Evolutionary conservation across 257 asterid species (phyloP).

Genomic region (Euphrasia confusa): DNA sequence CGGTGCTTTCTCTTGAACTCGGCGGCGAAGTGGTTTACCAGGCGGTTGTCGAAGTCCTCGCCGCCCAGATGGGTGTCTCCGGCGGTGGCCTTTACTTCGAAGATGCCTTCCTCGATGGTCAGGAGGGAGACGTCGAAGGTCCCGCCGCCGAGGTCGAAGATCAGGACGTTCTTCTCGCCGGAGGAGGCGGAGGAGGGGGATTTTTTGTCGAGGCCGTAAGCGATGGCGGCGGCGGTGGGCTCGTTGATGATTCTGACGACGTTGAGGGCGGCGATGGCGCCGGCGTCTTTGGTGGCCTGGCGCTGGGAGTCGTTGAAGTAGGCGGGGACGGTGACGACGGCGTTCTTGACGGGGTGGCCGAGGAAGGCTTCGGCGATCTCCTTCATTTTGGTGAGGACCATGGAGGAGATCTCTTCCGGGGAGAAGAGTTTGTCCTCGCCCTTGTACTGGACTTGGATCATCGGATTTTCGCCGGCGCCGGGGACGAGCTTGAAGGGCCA

Average conservation of each 20-base stretch:
- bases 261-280: slow-evolving; percentile 33
- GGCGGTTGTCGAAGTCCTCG: slow-evolving; percentile 36
- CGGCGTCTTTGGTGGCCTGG: slow-evolving; percentile 43
- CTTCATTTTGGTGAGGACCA: slow-evolving; percentile 38
- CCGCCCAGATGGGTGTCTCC: slow-evolving; percentile 44
- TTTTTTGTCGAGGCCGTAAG: slow-evolving; percentile 38
- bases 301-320: slow-evolving; percentile 44
- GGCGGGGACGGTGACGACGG: slow-evolving; percentile 40
- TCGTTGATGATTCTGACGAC: slow-evolving; percentile 39
- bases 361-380: slow-evolving; percentile 37
- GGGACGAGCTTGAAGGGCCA: slow-evolving; percentile 43
- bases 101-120: slow-evolving; percentile 40
- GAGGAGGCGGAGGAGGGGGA: not conserved
- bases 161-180: slow-evolving; percentile 37
- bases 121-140: slow-evolving; percentile 36
- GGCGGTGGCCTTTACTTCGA: slow-evolving; percentile 37
- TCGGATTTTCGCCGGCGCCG: slow-evolving; percentile 38
- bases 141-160: slow-evolving; percentile 40
- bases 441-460: slow-evolving; percentile 34
- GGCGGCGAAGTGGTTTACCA: slow-evolving; percentile 41
- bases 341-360: slow-evolving; percentile 31
- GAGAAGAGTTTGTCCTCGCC: slow-evolving; percentile 41
- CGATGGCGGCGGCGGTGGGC: slow-evolving; percentile 43
- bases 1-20: slow-evolving; percentile 38
- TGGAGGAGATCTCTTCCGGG: slow-evolving; percentile 40